Base-by-base conservation (phyloP, 1,284 basidiomycete species). In the Phlebopus sp. region DNA sequence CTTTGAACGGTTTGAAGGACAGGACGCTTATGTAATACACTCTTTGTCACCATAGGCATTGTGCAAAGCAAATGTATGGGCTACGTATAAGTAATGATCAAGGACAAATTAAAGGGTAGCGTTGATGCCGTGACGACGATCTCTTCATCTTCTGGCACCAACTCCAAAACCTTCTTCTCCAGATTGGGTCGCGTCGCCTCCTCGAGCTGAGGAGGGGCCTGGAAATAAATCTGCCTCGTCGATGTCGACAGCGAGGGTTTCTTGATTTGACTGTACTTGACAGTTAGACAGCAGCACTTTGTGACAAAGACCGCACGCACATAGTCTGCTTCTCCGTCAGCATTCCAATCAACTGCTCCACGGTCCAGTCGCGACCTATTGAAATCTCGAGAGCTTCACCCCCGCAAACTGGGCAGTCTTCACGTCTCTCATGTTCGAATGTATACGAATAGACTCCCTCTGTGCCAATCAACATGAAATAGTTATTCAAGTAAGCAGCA, bases 371-470 rank as follows among this genome's bases (percentile, higher is more conserved):
- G 25, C 72, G 73, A 44, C 72, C 78, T 50, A 95, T 77, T 3
- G 77, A 69, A 35, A 92, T 73, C 42, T 89, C 82, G 29, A 92
- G 70, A 0, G 88, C 75, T 66, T 97, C 90, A 29, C 94, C 94
- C 3, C 97, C 97, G 63, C 97, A 99, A 4, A 99, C 97, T 2
- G 96, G 96, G 67, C 97, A 99, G 59, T 98, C 93, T 1, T 82
- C 77, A 36, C 93, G 86, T 63, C 86, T 86, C 69, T 97, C 92
- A 64, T 97, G 90, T 69, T 97, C 86, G 60, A 99, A 99, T 0
- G 97, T 99, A 71, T 92, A 97, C 1, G 96, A 97, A 69, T 99
- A 99, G 5, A 99, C 83, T 25, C 92, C 89, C 46, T 98, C 95
- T 34, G 94, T 98, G 27, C 97, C 97, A 52, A 96, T 88, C 39